Percentiles rank a stretch among this genome's conserved stretches.
Evolutionary conservation across 164 flowering plant genomes (phyloP).

Genomic region (Dillenia suffruticosa): DNA sequence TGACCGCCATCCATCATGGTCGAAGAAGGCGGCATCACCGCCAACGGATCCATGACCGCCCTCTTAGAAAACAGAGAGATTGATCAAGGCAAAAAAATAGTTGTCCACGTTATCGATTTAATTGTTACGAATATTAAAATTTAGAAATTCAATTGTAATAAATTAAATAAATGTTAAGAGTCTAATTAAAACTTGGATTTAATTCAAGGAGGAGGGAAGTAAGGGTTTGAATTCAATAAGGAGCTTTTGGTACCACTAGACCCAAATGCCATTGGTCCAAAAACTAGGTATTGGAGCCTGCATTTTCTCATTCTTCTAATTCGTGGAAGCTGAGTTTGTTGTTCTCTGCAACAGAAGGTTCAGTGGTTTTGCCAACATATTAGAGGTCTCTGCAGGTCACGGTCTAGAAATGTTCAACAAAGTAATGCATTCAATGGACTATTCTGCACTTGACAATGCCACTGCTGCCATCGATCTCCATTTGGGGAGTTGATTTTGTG

Average conservation of each 20-base stretch:
- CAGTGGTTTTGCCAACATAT: constrained; percentile 35
- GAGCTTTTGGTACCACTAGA: too few relatives aligned
- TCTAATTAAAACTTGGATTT: too few relatives aligned
- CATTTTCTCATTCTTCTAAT: too few relatives aligned
- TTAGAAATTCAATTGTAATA: too few relatives aligned
- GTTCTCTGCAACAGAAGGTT: constrained; percentile 34
- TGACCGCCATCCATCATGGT: constrained; percentile 77
- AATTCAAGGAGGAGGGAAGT: too few relatives aligned
- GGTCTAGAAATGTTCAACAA: constrained; percentile 32
- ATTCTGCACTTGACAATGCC: constrained; percentile 23
- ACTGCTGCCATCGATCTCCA: constrained; percentile 4
- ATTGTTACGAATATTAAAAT: too few relatives aligned
- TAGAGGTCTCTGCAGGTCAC: constrained; percentile 20
- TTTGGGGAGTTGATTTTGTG: background rate
- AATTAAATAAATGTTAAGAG: too few relatives aligned
- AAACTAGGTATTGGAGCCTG: too few relatives aligned
- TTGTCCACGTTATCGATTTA: too few relatives aligned
- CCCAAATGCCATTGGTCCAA: too few relatives aligned
- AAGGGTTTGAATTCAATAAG: too few relatives aligned
- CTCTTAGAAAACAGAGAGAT: constrained; percentile 27
- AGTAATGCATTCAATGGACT: constrained; percentile 40
- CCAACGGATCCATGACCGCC: constrained; percentile 97
- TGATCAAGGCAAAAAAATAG: too few relatives aligned
- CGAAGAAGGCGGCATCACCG: constrained; percentile 83
- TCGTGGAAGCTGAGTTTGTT: constrained; percentile 17